Percentiles rank a stretch among this genome's conserved stretches.
Evolutionary conservation across 352 stramenopile genomes (phyloP).

Genomic region (Phytophthora ramorum): DNA sequence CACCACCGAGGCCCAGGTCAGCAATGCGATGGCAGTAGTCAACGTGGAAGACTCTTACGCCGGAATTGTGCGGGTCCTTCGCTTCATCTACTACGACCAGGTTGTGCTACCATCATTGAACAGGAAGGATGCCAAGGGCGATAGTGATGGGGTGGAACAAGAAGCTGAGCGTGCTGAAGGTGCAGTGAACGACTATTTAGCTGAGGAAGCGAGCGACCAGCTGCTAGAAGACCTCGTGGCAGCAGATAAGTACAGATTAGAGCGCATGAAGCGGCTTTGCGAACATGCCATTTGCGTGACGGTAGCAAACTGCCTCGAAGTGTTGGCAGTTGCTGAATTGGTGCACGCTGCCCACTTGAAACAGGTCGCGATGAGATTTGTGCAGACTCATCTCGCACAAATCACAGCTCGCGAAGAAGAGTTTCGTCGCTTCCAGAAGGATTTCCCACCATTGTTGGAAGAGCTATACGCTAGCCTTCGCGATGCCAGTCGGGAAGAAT

Average conservation of each 20-base stretch:
- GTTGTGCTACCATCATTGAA: constrained; percentile 22
- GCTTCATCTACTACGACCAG: constrained; percentile 82
- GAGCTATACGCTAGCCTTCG: constrained; percentile 52
- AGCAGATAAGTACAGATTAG: constrained; percentile 75
- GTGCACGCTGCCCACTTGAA: constrained; percentile 66
- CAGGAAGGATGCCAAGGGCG: background rate
- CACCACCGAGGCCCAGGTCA: background rate
- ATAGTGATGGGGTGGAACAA: constrained; percentile 6
- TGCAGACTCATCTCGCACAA: constrained; percentile 38
- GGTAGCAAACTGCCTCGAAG: constrained; percentile 57
- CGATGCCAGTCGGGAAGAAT: constrained; percentile 32
- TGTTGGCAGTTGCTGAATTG: constrained; percentile 68
- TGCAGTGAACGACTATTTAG: background rate
- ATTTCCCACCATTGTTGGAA: constrained; percentile 52
- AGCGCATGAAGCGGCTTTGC: constrained; percentile 72
- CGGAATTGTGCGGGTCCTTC: constrained; percentile 58
- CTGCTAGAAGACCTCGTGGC: constrained; percentile 79
- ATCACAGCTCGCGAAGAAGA: constrained; percentile 32
- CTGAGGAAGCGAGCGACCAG: constrained; percentile 33
- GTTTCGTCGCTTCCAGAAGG: constrained; percentile 40
- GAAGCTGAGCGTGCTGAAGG: background rate
- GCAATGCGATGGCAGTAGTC: constrained; percentile 23
- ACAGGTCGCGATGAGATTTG: constrained; percentile 48
- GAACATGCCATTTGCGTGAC: constrained; percentile 62
- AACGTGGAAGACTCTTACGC: constrained; percentile 66